Base-by-base conservation (phyloP, 441 rosid genomes). In the Mallotus japonicus region DNA sequence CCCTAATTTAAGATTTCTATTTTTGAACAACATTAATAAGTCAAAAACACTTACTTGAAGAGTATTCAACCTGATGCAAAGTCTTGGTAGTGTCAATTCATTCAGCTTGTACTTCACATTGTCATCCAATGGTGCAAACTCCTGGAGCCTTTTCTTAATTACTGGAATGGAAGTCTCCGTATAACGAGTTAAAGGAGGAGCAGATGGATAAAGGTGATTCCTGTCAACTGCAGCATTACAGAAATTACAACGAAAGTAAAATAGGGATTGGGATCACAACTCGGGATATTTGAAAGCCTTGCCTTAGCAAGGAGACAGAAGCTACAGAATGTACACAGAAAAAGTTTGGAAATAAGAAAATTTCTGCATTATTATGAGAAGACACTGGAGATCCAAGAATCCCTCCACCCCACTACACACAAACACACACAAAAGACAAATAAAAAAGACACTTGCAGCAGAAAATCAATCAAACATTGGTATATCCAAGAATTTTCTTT, bases 101-200 rank as follows among this genome's bases (percentile, higher is more conserved):
- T 87, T 86, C 84, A 96, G 74, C 80, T 87, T 90, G 68, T 67
- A 74, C 60, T 79, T 80, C 77, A 88, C 73, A 65, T 78, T 77
- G 65, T 86, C 83, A 67, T 96, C 95, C 67, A 83, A 72, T 63
- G 81, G 81, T 40, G 80, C 70, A 76, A 70, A 77, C 76, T 87
- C 94, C 20, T 81, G 74, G 79, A 90, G 73, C 86, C 86, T 92
- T 80, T 89, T 92, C 87, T 79, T 92, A 76, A 86, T 85, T 58
- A 88, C 80, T 63, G 91, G 91, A 75, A 96, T 85, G 71, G 81
- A 85, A 63, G 84, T 75, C 77, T 93, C 99, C 6, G 90, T 81
- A 71, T 92, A 90, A 54, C 99, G 95, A 86, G 99, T 93, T 80
- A 96, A 80, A 79, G 99, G 98, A 79, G 99, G 94, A 83, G 91